Evolutionary conservation across 495 filamentous ascomycete genomes (phyloP).

Genomic region (Tuber magnatum): DNA sequence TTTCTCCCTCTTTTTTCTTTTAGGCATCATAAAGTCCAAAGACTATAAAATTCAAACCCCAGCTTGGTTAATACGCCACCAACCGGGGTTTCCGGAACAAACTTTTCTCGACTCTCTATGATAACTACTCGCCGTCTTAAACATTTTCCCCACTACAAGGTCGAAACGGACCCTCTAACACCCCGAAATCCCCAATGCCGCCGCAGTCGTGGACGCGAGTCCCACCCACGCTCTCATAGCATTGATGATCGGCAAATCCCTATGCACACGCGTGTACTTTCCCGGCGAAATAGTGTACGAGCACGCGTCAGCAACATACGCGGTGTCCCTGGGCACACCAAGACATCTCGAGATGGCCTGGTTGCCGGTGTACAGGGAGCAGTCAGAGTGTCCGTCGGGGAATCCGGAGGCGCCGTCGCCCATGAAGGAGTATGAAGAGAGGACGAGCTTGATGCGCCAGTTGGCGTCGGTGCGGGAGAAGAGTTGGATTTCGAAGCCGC

Average conservation of each 20-base stretch:
- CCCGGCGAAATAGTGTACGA: constrained; percentile 35
- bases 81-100: not conserved
- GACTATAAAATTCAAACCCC: too few relatives aligned
- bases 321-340: constrained; percentile 37
- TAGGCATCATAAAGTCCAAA: too few relatives aligned
- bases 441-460: constrained; percentile 41
- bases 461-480: constrained; percentile 41
- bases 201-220: constrained; percentile 29
- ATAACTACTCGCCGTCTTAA: not conserved
- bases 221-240: constrained; percentile 42
- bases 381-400: constrained; percentile 40
- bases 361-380: constrained; percentile 37
- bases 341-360: constrained; percentile 22
- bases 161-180: constrained; percentile 12
- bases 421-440: constrained; percentile 39
- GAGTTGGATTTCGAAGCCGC: constrained; percentile 38
- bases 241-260: constrained; percentile 40
- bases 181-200: constrained; percentile 34
- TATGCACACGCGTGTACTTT: constrained; percentile 39
- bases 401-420: constrained; percentile 34
- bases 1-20: too few relatives aligned
- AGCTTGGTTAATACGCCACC: too few relatives aligned
- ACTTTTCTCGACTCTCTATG: not conserved
- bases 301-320: constrained; percentile 31
- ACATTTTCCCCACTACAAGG: not conserved